Evolutionary conservation across 768 basidiomycete genomes (phyloP).

Genomic region (Rubroboletus satanas): DNA sequence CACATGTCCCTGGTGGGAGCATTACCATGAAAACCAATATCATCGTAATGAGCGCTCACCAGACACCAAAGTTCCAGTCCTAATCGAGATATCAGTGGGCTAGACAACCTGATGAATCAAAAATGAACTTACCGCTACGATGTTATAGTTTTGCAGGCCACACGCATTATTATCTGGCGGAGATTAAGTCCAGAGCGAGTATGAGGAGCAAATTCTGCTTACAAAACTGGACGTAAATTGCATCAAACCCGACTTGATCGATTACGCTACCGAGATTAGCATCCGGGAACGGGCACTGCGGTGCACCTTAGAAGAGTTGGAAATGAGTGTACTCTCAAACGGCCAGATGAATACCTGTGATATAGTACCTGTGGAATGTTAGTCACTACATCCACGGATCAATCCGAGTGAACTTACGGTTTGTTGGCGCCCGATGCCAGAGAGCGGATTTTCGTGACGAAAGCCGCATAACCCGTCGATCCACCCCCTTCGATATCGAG

Average conservation of each 20-base stretch:
- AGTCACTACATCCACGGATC: background rate
- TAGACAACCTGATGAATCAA: background rate
- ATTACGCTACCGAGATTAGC: slow-evolving; percentile 55
- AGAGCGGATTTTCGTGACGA: slow-evolving; percentile 31
- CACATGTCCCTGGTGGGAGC: slow-evolving; percentile 40
- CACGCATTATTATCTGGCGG: slow-evolving; percentile 42
- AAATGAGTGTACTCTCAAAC: background rate
- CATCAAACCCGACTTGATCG: slow-evolving; percentile 62
- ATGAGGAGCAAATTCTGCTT: background rate
- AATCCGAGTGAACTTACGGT: slow-evolving; percentile 7
- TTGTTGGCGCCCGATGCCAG: slow-evolving; percentile 24
- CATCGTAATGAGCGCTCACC: slow-evolving; percentile 14
- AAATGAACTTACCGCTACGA: slow-evolving; percentile 43
- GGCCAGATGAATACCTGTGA: slow-evolving; percentile 39
- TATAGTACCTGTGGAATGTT: slow-evolving; percentile 47
- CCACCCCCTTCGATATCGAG: slow-evolving; percentile 73
- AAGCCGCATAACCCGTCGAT: slow-evolving; percentile 46
- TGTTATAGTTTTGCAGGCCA: slow-evolving; percentile 47
- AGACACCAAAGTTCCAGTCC: slow-evolving; percentile 45
- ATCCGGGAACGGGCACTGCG: slow-evolving; percentile 66
- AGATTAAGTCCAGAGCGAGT: background rate
- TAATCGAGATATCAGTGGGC: slow-evolving; percentile 18
- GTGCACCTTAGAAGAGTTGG: slow-evolving; percentile 19
- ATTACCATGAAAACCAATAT: background rate
- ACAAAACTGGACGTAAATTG: slow-evolving; percentile 71